These are phyloP conservation scores for Linnemannia hyalina DNA, from an alignment of 192 early-diverging fungal species.

Conservation along the genomic window DNA sequence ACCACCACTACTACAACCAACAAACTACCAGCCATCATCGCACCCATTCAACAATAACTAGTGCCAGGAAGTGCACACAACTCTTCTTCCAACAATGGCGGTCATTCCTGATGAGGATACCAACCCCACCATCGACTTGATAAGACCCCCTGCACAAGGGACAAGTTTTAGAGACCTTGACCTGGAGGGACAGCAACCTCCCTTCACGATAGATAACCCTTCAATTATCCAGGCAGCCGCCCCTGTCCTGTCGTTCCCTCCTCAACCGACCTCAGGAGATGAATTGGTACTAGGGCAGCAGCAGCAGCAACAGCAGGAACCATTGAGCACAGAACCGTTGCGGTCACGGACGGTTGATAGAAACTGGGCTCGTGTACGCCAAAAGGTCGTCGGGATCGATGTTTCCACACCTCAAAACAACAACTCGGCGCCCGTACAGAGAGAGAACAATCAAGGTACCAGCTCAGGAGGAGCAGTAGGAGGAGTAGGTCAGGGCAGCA, in stretches of 20 bases:
- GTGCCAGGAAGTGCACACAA: slow-evolving; percentile 2
- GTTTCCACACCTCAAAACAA: background rate
- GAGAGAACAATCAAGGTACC: background rate
- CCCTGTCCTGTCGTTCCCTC: background rate
- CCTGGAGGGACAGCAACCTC: background rate
- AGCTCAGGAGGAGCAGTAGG: background rate
- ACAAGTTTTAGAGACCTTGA: background rate
- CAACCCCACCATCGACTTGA: background rate
- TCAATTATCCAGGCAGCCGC: background rate
- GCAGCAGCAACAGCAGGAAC: background rate
- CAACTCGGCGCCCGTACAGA: background rate
- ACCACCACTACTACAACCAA: background rate
- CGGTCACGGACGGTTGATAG: slow-evolving; percentile 25
- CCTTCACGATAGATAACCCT: background rate
- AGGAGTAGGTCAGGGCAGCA: background rate
- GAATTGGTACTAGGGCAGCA: background rate
- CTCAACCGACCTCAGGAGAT: background rate
- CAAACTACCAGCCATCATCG: background rate
- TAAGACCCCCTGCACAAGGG: background rate
- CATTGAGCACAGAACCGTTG: background rate
- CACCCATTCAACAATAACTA: background rate
- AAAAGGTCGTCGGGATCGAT: slow-evolving; percentile 41
- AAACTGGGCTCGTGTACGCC: slow-evolving; percentile 46
- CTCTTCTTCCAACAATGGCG: background rate
- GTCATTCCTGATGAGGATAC: background rate